Base-by-base conservation (phyloP, 2,329 filamentous ascomycete species). In the Botrytis byssoidea region DNA sequence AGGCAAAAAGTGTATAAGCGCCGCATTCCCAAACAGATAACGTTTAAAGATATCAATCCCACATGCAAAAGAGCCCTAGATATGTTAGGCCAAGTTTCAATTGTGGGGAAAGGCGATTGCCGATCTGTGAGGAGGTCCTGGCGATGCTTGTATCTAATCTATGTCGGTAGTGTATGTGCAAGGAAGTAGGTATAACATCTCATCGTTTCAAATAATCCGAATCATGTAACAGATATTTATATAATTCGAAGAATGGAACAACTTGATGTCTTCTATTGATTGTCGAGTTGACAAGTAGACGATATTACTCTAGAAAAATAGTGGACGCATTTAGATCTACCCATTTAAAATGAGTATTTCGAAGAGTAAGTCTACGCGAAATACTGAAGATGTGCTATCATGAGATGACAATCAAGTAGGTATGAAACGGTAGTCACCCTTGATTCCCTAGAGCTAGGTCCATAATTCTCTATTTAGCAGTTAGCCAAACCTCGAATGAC, bases 201-300 rank as follows among this genome's bases (percentile, higher is more conserved):
- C 57, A 22, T 16, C 40, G 55, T 60, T 61, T 61, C 55, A 48
- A 42, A 44, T n/a, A n/a, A 46, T 70, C 67, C 68, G 40, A 61
- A 44, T 70, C 68, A 44, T 60, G 35, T 64, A 40, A 48, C 42
- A 48, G 64, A 51, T 37, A 46, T 67, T 70, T 59, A 32, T 32
- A 44, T 32, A 40, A 35, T 40, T n/a, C 16, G 29, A 35, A 35
- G 57, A 64, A 22, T 46, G 29, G 61, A 32, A 18, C 9, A 32
- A 18, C 20, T 63, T 25, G 16, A 32, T 5, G 6, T 10, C 16
- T 32, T 44, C 29, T 3, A 44, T 25, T 35, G 3, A 29, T 64
- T 9, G 16, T 32, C 22, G 40, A 64, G 29, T 46, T 3, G 22
- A 66, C 1, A 25, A 46, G 12, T 65, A 20, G 25, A 37, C 10